phyloP scores from a whole-genome alignment of 805 yeast genomes.

The Candida michaelii region DNA sequence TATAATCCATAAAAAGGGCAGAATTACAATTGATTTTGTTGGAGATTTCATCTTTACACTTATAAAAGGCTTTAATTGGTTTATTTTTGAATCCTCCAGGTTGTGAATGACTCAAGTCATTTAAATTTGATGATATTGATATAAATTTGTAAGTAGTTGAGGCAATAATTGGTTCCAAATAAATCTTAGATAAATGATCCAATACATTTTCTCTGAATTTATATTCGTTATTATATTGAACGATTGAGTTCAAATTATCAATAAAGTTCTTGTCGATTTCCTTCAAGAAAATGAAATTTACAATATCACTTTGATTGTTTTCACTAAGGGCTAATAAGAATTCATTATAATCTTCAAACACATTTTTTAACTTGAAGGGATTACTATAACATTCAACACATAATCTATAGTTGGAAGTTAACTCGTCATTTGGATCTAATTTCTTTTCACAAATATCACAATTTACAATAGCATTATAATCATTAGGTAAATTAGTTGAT shows the following conservation, averaged over 20 bases:
- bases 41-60: conserved; percentile 18
- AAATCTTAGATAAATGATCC: conserved; percentile 34
- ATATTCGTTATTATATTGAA: conserved; percentile 27
- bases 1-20: conserved; percentile 18
- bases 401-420: conserved; percentile 26
- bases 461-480: conserved; percentile 3
- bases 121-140: conserved; percentile 33
- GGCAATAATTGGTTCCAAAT: conserved; percentile 41
- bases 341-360: conserved; percentile 28
- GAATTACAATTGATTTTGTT: conserved; percentile 17
- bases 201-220: conserved; percentile 36
- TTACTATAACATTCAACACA: conserved; percentile 29
- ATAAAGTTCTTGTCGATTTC: conserved; percentile 22
- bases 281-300: conserved; percentile 20
- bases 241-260: conserved; percentile 21
- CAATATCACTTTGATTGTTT: conserved; percentile 16
- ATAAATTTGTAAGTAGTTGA: conserved; percentile 28
- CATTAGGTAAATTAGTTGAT: conserved; percentile 14
- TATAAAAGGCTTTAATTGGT: conserved; percentile 25
- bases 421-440: conserved; percentile 25
- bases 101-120: conserved; percentile 21
- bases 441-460: conserved; percentile 30
- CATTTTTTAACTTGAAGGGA: conserved; percentile 28
- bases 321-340: conserved; percentile 22
- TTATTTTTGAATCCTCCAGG: conserved; percentile 5